These are phyloP conservation scores for Bacidia gigantensis DNA, from an alignment of 495 filamentous ascomycete species.

Conservation along the genomic window DNA sequence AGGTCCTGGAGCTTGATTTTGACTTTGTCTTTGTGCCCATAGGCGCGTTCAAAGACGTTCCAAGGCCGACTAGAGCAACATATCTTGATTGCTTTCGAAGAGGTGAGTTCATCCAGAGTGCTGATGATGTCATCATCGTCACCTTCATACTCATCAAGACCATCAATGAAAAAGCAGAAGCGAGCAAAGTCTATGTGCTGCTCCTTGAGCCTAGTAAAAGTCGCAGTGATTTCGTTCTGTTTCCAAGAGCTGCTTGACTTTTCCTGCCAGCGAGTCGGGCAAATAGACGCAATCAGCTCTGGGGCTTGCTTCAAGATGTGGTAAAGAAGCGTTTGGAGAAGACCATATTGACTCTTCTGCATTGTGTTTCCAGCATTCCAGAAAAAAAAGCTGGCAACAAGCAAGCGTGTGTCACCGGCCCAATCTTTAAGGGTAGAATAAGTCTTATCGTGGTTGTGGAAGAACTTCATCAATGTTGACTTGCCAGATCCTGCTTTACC, in stretches of 20 bases:
- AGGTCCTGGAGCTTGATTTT: no score
- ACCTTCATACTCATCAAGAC: neutral
- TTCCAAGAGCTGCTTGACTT: no score
- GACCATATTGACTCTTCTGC: neutral
- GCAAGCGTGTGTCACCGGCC: neutral
- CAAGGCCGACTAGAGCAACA: conserved; percentile 14
- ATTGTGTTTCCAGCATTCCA: neutral
- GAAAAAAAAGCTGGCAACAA: neutral
- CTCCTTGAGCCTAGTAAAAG: no score
- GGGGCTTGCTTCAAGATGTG: neutral
- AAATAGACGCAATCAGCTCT: no score
- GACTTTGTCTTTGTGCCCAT: no score
- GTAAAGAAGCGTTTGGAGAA: neutral
- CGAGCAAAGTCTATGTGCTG: no score
- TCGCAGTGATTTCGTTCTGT: no score
- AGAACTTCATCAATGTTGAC: neutral
- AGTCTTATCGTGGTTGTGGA: neutral
- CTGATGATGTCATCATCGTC: conserved; percentile 3
- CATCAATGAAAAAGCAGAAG: conserved; percentile 3
- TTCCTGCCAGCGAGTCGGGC: no score
- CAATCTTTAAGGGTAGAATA: neutral
- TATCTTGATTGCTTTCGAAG: neutral
- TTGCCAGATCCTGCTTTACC: no score
- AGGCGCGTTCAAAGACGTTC: conserved; percentile 8
- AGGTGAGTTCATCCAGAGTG: neutral